A percentile compares a stretch with the other conserved stretches of the same genome.
Evolutionary conservation across 176 grass and related monocot genomes (phyloP).

Genomic region (Poa annua): DNA sequence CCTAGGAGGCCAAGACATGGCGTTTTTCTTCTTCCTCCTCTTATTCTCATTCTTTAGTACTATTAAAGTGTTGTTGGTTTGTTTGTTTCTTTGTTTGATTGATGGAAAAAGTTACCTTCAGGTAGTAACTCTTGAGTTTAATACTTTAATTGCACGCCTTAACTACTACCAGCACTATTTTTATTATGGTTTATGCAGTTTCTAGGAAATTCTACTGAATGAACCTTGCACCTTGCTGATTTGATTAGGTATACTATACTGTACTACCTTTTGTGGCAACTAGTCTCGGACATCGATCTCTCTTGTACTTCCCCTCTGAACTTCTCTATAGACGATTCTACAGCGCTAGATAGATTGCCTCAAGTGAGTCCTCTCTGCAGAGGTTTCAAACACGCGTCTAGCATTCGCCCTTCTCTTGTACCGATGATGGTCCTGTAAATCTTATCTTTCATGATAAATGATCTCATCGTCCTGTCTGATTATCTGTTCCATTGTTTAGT

Average conservation of each 20-base stretch:
- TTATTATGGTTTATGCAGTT: background rate
- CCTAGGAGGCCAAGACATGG: background rate
- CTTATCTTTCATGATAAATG: background rate
- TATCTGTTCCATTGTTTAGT: background rate
- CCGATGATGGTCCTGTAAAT: background rate
- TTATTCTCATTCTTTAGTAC: background rate
- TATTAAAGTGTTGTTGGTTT: background rate
- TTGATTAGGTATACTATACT: background rate
- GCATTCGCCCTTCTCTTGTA: background rate
- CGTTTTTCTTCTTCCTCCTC: background rate
- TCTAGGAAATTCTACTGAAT: background rate
- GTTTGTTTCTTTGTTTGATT: background rate
- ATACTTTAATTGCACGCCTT: background rate
- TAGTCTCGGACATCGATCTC: background rate
- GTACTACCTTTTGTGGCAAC: background rate
- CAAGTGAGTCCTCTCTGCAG: background rate
- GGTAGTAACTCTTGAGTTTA: background rate
- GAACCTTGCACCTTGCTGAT: conserved; percentile 15
- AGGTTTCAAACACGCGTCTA: background rate
- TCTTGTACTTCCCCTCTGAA: background rate
- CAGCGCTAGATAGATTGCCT: background rate
- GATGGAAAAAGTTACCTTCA: background rate
- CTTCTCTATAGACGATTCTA: background rate
- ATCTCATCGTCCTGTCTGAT: background rate
- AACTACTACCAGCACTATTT: background rate